A percentile compares a stretch with the other conserved stretches of the same genome.
These are phyloP conservation scores for Plasmopara halstedii DNA, from an alignment of 352 stramenopile genomes.

Conservation along the genomic window DNA sequence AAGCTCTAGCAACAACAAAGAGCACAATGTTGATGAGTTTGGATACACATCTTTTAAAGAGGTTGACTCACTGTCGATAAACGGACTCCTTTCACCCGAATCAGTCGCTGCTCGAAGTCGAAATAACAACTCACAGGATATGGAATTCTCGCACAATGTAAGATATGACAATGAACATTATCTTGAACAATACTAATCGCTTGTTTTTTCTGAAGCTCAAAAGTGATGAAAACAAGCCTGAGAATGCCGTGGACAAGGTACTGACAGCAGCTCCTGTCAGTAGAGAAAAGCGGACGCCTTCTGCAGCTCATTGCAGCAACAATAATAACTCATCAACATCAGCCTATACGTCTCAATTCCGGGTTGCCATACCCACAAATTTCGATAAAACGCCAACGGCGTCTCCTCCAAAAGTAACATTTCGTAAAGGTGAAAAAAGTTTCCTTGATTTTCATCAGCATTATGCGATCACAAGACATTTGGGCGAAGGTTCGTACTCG, in stretches of 20 bases:
- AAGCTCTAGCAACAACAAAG: slow-evolving; percentile 14
- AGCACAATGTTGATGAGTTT: slow-evolving; percentile 6
- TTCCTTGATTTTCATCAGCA: slow-evolving; percentile 80
- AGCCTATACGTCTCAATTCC: slow-evolving; percentile 1
- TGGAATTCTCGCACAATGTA: slow-evolving; percentile 8
- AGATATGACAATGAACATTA: too few relatives aligned
- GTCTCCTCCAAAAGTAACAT: slow-evolving; percentile 30
- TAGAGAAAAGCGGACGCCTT: background rate
- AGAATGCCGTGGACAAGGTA: slow-evolving; percentile 19
- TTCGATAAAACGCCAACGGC: background rate
- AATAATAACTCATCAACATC: slow-evolving; percentile 15
- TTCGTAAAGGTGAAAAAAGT: slow-evolving; percentile 71
- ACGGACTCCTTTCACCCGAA: slow-evolving; percentile 1
- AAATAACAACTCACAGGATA: slow-evolving; percentile 15
- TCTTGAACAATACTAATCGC: too few relatives aligned
- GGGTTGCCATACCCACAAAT: slow-evolving; percentile 2
- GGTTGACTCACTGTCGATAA: slow-evolving; percentile 7
- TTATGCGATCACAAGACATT: slow-evolving; percentile 68
- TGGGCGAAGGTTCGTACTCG: slow-evolving; percentile 85
- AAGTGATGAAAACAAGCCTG: slow-evolving; percentile 1
- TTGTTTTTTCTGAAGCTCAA: too few relatives aligned
- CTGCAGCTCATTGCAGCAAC: slow-evolving; percentile 2
- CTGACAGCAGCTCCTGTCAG: background rate
- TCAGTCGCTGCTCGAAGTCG: slow-evolving; percentile 1
- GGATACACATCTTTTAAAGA: slow-evolving; percentile 1